phyloP scores from a whole-genome alignment of 2,329 filamentous ascomycete species.

The Nannizzia gypsea region DNA sequence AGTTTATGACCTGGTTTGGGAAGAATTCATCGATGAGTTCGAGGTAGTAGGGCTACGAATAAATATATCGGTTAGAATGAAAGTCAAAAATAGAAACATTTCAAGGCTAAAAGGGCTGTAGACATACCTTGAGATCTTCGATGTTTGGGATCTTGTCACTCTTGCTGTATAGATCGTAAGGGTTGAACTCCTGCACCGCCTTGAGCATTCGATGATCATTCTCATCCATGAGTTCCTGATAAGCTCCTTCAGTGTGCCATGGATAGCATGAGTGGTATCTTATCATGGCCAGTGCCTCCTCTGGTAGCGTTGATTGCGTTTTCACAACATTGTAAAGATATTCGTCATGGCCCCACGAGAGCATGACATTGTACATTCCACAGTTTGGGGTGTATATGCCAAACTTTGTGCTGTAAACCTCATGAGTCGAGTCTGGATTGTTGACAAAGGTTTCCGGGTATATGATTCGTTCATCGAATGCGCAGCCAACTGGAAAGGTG shows the following conservation, averaged over 20 bases:
- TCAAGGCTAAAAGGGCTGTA: slow-evolving; percentile 14
- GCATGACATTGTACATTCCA: slow-evolving; percentile 76
- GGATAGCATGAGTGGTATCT: slow-evolving; percentile 88
- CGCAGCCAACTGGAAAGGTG: slow-evolving; percentile 37
- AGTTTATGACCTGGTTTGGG: slow-evolving; percentile 51
- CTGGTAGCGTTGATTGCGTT: slow-evolving; percentile 65
- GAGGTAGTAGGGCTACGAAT: slow-evolving; percentile 50
- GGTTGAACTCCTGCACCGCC: slow-evolving; percentile 78
- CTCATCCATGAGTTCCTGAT: slow-evolving; percentile 69
- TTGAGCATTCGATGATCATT: slow-evolving; percentile 69
- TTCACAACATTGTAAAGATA: slow-evolving; percentile 66
- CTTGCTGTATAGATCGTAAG: slow-evolving; percentile 88
- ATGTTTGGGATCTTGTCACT: slow-evolving; percentile 66
- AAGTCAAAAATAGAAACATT: background rate
- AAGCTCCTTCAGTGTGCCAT: slow-evolving; percentile 75
- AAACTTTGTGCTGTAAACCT: slow-evolving; percentile 60
- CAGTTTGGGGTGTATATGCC: slow-evolving; percentile 73
- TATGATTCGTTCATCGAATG: slow-evolving; percentile 58
- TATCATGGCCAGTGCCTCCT: slow-evolving; percentile 82
- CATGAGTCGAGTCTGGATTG: slow-evolving; percentile 63
- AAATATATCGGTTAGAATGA: background rate
- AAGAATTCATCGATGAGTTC: slow-evolving; percentile 60
- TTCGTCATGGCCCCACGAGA: slow-evolving; percentile 60
- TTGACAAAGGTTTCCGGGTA: slow-evolving; percentile 59
- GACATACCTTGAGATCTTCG: slow-evolving; percentile 59